A percentile compares a stretch with the other conserved stretches of the same genome.
Conservation (phyloP, 805 yeast genomes). For the Starmerella kuoi region DNA sequence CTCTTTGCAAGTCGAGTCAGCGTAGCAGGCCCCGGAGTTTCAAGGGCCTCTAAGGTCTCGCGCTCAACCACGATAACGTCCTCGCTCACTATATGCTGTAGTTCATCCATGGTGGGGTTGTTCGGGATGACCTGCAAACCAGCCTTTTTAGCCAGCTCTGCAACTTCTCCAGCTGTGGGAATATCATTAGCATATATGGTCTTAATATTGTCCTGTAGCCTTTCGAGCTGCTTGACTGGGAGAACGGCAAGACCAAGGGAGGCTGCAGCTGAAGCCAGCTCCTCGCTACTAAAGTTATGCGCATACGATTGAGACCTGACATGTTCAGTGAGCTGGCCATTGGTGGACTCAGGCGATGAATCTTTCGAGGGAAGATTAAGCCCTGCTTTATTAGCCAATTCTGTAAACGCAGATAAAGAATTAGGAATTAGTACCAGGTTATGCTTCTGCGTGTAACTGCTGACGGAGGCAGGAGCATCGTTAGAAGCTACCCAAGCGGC, state of each 20-base stretch:
- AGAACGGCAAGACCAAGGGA: slow-evolving; percentile 12
- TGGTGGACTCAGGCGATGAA: not conserved
- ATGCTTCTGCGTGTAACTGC: not conserved
- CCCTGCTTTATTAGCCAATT: not conserved
- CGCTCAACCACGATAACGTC: slow-evolving; percentile 16
- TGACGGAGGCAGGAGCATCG: not conserved
- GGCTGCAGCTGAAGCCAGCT: slow-evolving; percentile 18
- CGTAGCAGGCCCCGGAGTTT: slow-evolving; percentile 17
- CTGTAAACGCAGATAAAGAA: not conserved
- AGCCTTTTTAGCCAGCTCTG: slow-evolving; percentile 11
- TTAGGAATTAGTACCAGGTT: not conserved
- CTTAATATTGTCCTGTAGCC: slow-evolving; percentile 9
- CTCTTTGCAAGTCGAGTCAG: slow-evolving; percentile 14
- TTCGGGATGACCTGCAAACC: slow-evolving; percentile 15
- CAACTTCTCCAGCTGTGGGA: slow-evolving; percentile 28
- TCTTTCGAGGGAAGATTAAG: not conserved
- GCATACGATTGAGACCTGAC: not conserved
- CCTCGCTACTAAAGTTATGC: slow-evolving; percentile 1
- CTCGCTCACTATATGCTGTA: slow-evolving; percentile 9
- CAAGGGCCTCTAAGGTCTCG: slow-evolving; percentile 15
- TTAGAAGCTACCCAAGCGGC: not conserved
- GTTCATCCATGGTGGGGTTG: slow-evolving; percentile 15
- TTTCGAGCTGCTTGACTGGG: slow-evolving; percentile 10
- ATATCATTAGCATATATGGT: slow-evolving; percentile 19
- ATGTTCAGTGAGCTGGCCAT: not conserved